Conservation (phyloP, 352 stramenopile species). For the Pythium sp. region DNA sequence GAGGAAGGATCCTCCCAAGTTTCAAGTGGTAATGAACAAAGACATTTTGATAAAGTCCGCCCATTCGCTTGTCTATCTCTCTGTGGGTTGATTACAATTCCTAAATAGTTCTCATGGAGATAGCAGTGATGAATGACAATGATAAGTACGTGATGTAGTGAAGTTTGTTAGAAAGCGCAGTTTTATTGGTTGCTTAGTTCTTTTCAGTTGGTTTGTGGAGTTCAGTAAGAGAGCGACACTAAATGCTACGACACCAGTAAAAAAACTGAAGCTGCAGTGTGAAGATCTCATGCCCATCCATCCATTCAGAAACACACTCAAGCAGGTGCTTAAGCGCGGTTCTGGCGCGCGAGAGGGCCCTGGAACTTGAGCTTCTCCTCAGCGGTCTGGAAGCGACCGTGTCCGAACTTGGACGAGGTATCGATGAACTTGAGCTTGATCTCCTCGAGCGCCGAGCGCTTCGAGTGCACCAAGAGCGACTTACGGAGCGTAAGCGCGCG, state of each 20-base stretch:
- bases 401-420: constrained; percentile 98
- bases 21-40: not conserved
- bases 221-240: not conserved
- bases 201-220: constrained; percentile 6
- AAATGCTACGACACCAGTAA: not conserved
- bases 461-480: constrained; percentile 97
- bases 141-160: not conserved
- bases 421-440: constrained; percentile 97
- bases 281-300: not conserved
- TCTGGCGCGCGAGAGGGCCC: constrained; percentile 92
- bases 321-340: constrained; percentile 73
- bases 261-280: not conserved
- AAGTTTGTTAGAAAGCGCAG: constrained; percentile 15
- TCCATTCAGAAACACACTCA: constrained; percentile 21
- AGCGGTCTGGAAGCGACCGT: constrained; percentile 99
- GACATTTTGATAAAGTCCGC: constrained; percentile 8
- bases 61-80: too few species aligned
- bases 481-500: constrained; percentile 98
- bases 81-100: not conserved
- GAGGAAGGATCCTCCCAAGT: not conserved
- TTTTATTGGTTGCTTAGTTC: constrained; percentile 19
- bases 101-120: not conserved
- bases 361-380: constrained; percentile 99
- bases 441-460: constrained; percentile 96
- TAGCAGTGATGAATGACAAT: not conserved